Evolutionary conservation across 2,329 filamentous ascomycete species (phyloP).

Genomic region (Diaporthe sp.): DNA sequence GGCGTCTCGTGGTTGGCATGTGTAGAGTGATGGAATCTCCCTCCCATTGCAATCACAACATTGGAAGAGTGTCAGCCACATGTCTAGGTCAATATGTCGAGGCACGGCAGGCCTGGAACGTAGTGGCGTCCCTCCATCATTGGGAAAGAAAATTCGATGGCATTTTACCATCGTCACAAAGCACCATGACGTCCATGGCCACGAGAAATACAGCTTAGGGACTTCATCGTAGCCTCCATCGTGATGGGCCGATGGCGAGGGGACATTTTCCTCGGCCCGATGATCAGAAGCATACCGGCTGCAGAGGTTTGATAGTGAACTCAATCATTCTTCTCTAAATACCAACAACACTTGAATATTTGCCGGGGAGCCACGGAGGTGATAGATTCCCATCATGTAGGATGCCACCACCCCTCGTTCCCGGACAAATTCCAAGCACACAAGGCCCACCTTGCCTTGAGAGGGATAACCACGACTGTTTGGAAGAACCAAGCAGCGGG

Average conservation of each 20-base stretch:
- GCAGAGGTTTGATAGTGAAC: not conserved
- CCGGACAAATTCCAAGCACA: conserved; percentile 21
- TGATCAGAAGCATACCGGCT: not conserved
- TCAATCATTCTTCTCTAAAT: not conserved
- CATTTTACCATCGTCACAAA: not conserved
- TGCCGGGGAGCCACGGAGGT: not conserved
- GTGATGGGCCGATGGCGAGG: not conserved
- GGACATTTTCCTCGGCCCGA: not conserved
- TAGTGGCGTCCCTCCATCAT: conserved; percentile 12
- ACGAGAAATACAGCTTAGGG: not conserved
- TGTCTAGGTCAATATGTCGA: not conserved
- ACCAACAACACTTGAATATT: conserved; percentile 5
- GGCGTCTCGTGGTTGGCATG: conserved; percentile 14
- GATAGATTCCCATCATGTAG: conserved; percentile 28
- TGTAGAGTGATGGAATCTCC: not conserved
- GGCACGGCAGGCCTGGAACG: not conserved
- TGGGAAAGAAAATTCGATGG: not conserved
- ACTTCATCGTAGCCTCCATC: not conserved
- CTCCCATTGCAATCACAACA: not conserved
- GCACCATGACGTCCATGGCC: not conserved
- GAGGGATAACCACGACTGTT: conserved; percentile 33
- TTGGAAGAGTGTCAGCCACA: not conserved
- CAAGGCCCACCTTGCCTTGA: conserved; percentile 30
- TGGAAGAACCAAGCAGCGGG: not conserved
- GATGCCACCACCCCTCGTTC: conserved; percentile 47